These are phyloP conservation scores for Silene conica DNA, from an alignment of 148 eudicot genomes.

Conservation along the genomic window DNA sequence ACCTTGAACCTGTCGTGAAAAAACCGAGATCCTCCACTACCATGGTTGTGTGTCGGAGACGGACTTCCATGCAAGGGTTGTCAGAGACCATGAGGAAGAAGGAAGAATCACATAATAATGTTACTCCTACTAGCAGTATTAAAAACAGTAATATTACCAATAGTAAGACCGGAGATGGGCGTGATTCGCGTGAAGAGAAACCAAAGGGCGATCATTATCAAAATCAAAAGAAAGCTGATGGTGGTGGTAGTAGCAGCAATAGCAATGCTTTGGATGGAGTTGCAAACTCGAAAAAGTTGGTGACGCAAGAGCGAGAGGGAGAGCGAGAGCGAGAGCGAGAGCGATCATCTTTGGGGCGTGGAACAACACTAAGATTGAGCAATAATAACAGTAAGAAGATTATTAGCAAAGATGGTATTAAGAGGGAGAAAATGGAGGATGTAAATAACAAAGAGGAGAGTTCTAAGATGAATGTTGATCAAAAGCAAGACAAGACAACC, in stretches of 20 bases:
- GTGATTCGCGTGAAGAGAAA: constrained; percentile 16
- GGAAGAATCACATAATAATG: neutral
- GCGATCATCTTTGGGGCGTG: constrained; percentile 24
- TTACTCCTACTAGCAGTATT: neutral
- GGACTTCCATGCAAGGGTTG: constrained; percentile 20
- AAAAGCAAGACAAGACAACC: constrained; percentile 25
- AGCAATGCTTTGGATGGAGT: neutral
- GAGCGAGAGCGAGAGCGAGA: constrained; percentile 7
- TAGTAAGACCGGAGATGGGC: constrained; percentile 8
- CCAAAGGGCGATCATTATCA: constrained; percentile 10
- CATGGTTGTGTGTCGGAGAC: constrained; percentile 39
- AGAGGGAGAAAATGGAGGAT: constrained; percentile 13
- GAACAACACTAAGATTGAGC: constrained; percentile 20
- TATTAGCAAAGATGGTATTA: constrained; percentile 16
- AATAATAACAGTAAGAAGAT: constrained; percentile 25
- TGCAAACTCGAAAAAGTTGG: constrained; percentile 20
- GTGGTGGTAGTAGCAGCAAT: neutral
- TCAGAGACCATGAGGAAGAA: constrained; percentile 21
- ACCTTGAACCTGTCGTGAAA: constrained; percentile 26
- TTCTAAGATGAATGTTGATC: constrained; percentile 18
- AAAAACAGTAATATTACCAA: neutral
- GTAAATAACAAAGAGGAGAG: constrained; percentile 15
- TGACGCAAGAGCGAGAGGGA: constrained; percentile 16
- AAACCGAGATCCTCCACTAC: constrained; percentile 32
- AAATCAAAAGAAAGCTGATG: constrained; percentile 19